Base-by-base conservation (phyloP, 2,329 filamentous ascomycete species). In the Coniochaeta hoffmannii region DNA sequence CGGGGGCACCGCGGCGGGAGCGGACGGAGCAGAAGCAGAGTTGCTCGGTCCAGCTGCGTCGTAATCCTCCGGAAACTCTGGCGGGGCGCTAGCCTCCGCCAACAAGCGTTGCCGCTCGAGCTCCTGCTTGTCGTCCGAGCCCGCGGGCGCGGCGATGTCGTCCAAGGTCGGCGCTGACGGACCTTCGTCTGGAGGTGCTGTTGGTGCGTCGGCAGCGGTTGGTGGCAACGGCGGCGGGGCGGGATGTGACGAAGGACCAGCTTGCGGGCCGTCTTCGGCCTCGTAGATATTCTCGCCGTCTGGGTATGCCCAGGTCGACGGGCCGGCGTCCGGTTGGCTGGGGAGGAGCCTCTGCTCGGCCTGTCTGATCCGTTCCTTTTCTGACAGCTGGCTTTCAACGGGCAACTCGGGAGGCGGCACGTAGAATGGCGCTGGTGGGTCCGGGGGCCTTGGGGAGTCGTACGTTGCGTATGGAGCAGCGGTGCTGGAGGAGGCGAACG, bases 341-440 rank as follows among this genome's bases (percentile, higher is more conserved):
- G 93, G 93, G 22, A 97, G 71, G 5, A 97, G 73, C 50, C 86
- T 81, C 61, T 87, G 81, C 71, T 97, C 92, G 38, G 90, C 90
- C 57, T 83, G 82, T 50, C 86, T 82, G 57, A 94, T 73, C 51
- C 86, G 85, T 57, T 95, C 87, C 69, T 97, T 97, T 60, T 97
- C 94, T 12, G 87, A 84, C 31, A 91, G 73, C 4, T 74, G 78
- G 57, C 81, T 80, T 55, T 90, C 84, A 12, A 79, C 73, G 11
- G 76, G 73, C 17, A 85, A 62, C 30, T 80, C 74, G n/a, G 87
- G 85, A 4, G 81, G 81, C 30, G 85, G 81, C 15, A 86, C 67
- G 62, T 81, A 78, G 28, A 65, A 57, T 1, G 69, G 69, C 55
- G 77, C 69, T 53, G 81, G 72, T 60, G 59, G 62, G 56, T 63